Evolutionary conservation across 2,329 filamentous ascomycete species (phyloP).

Genomic region (Geosmithia flava): DNA sequence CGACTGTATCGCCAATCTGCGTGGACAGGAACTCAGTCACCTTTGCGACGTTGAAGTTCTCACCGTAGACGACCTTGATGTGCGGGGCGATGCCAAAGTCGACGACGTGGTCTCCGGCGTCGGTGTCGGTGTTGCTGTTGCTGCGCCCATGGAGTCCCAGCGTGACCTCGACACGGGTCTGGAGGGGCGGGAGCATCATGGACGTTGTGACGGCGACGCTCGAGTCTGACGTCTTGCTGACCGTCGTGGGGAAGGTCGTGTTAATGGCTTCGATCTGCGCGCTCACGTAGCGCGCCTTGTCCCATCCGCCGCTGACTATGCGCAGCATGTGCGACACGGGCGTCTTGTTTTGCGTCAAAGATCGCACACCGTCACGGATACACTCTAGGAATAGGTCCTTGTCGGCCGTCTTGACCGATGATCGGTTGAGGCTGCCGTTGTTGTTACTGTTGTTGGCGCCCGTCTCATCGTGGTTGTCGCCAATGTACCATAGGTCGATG

Average conservation of each 20-base stretch:
- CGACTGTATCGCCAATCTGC: slow-evolving; percentile 30
- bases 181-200: slow-evolving; percentile 49
- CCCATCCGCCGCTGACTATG: slow-evolving; percentile 53
- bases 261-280: slow-evolving; percentile 50
- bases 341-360: slow-evolving; percentile 44
- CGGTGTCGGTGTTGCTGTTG: slow-evolving; percentile 11
- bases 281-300: slow-evolving; percentile 45
- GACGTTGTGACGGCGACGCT: slow-evolving; percentile 48
- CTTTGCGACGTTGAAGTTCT: slow-evolving; percentile 63
- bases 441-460: not conserved
- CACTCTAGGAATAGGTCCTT: slow-evolving; percentile 66
- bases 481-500: slow-evolving; percentile 62
- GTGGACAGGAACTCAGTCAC: slow-evolving; percentile 58
- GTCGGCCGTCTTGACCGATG: slow-evolving; percentile 44
- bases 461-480: slow-evolving; percentile 18
- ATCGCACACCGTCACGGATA: slow-evolving; percentile 55
- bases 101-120: slow-evolving; percentile 24
- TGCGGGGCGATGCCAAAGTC: slow-evolving; percentile 39
- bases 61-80: slow-evolving; percentile 62
- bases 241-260: slow-evolving; percentile 50
- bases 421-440: slow-evolving; percentile 11
- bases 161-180: slow-evolving; percentile 55
- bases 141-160: slow-evolving; percentile 40
- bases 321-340: slow-evolving; percentile 44
- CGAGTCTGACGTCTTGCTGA: slow-evolving; percentile 52